phyloP scores from a whole-genome alignment of 345 rosid genomes.

The Microcos paniculata region DNA sequence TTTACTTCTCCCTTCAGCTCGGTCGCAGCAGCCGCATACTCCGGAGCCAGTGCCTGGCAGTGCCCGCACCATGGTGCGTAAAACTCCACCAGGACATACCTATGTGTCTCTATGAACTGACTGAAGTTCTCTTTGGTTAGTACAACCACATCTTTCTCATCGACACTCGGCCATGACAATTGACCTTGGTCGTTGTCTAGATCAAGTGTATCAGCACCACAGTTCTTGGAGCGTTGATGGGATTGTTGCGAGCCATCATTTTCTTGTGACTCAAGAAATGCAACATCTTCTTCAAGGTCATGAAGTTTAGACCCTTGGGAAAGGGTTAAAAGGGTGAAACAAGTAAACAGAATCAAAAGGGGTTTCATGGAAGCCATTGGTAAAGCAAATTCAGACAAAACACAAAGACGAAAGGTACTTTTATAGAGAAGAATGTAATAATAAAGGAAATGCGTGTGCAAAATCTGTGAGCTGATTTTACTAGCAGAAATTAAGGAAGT shows the following conservation, averaged over 20 bases:
- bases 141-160: constrained; percentile 86
- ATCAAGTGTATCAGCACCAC: neutral
- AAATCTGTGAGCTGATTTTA: neutral
- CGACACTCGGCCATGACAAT: constrained; percentile 24
- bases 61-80: constrained; percentile 99
- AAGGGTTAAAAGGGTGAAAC: neutral
- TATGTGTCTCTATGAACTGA: constrained; percentile 51
- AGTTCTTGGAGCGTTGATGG: neutral
- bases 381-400: neutral
- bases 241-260: constrained; percentile 17
- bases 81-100: constrained; percentile 89
- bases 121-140: constrained; percentile 75
- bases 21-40: constrained; percentile 92
- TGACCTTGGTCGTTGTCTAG: neutral
- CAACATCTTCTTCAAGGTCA: constrained; percentile 53
- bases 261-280: constrained; percentile 53
- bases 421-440: neutral
- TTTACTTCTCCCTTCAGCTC: constrained; percentile 65
- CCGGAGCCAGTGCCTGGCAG: constrained; percentile 83
- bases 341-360: neutral
- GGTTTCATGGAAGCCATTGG: neutral
- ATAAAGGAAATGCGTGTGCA: neutral
- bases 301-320: constrained; percentile 4
- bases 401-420: neutral
- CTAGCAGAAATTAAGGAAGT: neutral